phyloP scores from a whole-genome alignment of 2,329 filamentous ascomycete genomes.

The Diatrype stigma region DNA sequence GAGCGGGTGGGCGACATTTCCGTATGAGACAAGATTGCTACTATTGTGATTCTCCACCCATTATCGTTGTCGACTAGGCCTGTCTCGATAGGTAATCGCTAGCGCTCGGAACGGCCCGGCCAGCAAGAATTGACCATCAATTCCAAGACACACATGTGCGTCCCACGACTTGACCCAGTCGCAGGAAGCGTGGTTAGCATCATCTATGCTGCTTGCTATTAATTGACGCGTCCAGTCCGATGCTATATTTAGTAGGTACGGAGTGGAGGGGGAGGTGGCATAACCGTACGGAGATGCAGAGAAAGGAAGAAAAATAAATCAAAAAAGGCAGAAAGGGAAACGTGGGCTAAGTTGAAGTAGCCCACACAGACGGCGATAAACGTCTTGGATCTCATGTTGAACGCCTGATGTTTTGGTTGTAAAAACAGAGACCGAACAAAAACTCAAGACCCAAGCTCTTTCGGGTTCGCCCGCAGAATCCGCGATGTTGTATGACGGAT shows the following conservation, averaged over 20 bases:
- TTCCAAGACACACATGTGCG: not conserved
- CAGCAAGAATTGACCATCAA: not conserved
- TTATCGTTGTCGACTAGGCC: not conserved
- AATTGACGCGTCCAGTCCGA: too few species aligned
- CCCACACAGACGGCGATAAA: conserved; percentile 51
- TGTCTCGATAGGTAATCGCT: too few species aligned
- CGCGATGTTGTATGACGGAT: conserved; percentile 72
- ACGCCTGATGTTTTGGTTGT: conserved; percentile 78
- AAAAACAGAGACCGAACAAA: conserved; percentile 77
- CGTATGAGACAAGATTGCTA: too few species aligned
- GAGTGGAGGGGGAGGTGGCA: not conserved
- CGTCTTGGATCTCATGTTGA: conserved; percentile 72
- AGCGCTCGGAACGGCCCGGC: not conserved
- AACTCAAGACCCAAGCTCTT: conserved; percentile 58
- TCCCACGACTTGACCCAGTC: too few species aligned
- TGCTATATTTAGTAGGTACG: not conserved
- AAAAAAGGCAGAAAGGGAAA: conserved; percentile 26
- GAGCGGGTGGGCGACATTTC: too few species aligned
- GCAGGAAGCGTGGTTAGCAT: too few species aligned
- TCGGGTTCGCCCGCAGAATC: conserved; percentile 42
- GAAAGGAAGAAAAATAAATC: conserved; percentile 15
- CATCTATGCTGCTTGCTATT: too few species aligned
- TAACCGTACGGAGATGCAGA: conserved; percentile 2
- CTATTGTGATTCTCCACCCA: not conserved
- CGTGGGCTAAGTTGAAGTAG: conserved; percentile 64